Conservation (phyloP, 345 rosid species). For the Euclidium syriacum region DNA sequence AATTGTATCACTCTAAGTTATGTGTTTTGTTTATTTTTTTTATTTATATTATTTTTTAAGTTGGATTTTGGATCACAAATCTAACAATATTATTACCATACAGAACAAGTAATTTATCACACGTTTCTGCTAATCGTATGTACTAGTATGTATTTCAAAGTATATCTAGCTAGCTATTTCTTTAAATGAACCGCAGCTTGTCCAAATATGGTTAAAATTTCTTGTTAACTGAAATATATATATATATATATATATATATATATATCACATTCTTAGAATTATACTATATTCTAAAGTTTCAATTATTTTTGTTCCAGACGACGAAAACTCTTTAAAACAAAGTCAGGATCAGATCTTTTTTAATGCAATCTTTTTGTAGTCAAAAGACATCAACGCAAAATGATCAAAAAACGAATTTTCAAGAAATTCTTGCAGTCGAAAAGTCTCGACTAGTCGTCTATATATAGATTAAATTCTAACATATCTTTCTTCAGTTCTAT, state of each 20-base stretch:
- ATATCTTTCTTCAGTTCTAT: no score
- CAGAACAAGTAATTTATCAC: no score
- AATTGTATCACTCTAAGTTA: no score
- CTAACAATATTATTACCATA: no score
- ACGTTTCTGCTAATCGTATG: no score
- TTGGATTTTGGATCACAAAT: no score
- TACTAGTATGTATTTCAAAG: background rate
- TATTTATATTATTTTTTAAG: no score
- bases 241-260: background rate
- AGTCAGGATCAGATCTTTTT: background rate
- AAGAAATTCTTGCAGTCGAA: no score
- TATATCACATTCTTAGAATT: background rate
- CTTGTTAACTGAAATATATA: background rate
- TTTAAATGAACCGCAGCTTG: background rate
- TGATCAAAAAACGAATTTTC: background rate
- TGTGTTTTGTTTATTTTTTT: no score
- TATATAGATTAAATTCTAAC: no score
- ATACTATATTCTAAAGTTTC: conserved; percentile 2
- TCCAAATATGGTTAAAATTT: background rate
- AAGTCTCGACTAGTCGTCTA: no score
- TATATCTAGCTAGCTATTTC: background rate
- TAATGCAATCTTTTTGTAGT: conserved; percentile 5
- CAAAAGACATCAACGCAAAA: conserved; percentile 13
- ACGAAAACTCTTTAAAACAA: conserved; percentile 1
- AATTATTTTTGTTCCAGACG: conserved; percentile 11